Percentiles rank a stretch among this genome's conserved stretches.
These are phyloP conservation scores for Allium cepa DNA, from an alignment of 106 monocot genomes.

Conservation along the genomic window DNA sequence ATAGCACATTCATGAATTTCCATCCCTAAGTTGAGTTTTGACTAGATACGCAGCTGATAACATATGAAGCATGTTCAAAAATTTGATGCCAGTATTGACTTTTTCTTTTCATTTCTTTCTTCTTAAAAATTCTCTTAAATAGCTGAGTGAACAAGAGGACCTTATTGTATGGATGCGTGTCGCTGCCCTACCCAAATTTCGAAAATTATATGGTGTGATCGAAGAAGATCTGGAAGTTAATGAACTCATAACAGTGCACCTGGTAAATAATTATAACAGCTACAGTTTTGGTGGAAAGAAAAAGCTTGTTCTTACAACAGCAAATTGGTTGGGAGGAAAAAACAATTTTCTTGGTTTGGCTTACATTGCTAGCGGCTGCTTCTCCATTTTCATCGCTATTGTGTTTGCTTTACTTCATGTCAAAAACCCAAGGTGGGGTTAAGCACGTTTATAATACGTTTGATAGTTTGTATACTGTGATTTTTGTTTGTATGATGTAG, in stretches of 20 bases:
- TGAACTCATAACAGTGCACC: constrained; percentile 38
- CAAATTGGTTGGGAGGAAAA: constrained; percentile 76
- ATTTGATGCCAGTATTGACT: neutral
- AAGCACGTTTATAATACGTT: neutral
- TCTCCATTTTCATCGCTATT: constrained; percentile 40
- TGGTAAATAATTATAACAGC: constrained; percentile 81
- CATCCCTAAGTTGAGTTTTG: no score
- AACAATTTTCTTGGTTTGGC: constrained; percentile 80
- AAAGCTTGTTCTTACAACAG: constrained; percentile 69
- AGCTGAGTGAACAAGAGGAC: constrained; percentile 91
- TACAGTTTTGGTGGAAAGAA: constrained; percentile 88
- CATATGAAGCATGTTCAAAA: neutral
- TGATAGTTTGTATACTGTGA: neutral
- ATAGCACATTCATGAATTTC: no score
- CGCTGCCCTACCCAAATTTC: constrained; percentile 82
- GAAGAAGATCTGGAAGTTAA: constrained; percentile 55
- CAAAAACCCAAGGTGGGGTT: constrained; percentile 62
- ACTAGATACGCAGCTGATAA: neutral
- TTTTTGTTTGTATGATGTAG: neutral
- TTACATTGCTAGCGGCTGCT: constrained; percentile 55
- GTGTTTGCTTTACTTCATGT: constrained; percentile 77
- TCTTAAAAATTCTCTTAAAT: neutral
- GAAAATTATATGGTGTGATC: constrained; percentile 84
- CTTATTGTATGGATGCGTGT: constrained; percentile 92
- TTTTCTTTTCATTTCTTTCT: neutral